Evolutionary conservation across 2,329 filamentous ascomycete genomes (phyloP).

Genomic region (Lojkania enalia): DNA sequence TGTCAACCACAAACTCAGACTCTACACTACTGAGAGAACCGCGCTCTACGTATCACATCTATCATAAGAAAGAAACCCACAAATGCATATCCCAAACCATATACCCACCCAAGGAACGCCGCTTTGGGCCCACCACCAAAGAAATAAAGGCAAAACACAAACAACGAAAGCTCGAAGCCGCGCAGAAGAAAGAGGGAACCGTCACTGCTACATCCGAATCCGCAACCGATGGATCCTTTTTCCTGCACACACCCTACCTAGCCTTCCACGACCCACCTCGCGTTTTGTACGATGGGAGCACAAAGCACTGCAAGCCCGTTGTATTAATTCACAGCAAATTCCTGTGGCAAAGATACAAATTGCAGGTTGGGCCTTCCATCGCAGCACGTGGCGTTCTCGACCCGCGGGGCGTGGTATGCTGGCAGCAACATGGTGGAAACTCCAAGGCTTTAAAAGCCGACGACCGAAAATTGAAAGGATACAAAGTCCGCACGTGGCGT

Average conservation of each 20-base stretch:
- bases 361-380: slow-evolving; percentile 32
- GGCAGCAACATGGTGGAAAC: slow-evolving; percentile 23
- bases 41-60: slow-evolving; percentile 29
- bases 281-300: slow-evolving; percentile 27
- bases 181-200: slow-evolving; percentile 7
- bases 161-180: slow-evolving; percentile 7
- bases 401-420: slow-evolving; percentile 32
- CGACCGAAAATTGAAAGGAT: slow-evolving; percentile 27
- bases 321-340: slow-evolving; percentile 30
- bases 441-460: slow-evolving; percentile 14
- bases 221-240: slow-evolving; percentile 23
- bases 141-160: slow-evolving; percentile 16
- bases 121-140: slow-evolving; percentile 15
- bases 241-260: slow-evolving; percentile 34
- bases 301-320: slow-evolving; percentile 17
- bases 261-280: slow-evolving; percentile 35
- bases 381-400: slow-evolving; percentile 28
- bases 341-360: slow-evolving; percentile 35
- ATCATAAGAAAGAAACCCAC: slow-evolving; percentile 20
- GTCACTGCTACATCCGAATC: slow-evolving; percentile 1
- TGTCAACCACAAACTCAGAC: slow-evolving; percentile 49
- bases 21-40: slow-evolving; percentile 27
- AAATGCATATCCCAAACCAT: slow-evolving; percentile 16
- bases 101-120: slow-evolving; percentile 24
- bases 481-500: slow-evolving; percentile 34